Evolutionary conservation across 2,329 filamentous ascomycete species (phyloP).

Genomic region (Colletotrichum tropicale): DNA sequence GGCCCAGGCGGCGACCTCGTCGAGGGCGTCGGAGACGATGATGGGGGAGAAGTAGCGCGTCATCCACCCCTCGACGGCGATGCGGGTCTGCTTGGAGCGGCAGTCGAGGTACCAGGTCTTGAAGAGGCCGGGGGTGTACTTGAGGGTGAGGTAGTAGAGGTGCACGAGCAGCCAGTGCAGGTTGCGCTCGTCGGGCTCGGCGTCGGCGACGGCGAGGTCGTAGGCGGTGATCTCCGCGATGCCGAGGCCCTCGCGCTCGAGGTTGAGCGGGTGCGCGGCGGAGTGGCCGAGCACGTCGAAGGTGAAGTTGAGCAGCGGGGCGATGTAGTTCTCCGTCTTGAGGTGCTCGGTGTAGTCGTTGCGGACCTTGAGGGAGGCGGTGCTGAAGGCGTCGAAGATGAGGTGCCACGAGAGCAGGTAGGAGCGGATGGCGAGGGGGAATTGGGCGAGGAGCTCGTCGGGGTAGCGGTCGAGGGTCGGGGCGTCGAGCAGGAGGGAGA

Average conservation of each 20-base stretch:
- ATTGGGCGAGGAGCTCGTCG: constrained; percentile 68
- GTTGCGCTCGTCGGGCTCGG: constrained; percentile 71
- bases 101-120: constrained; percentile 86
- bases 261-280: constrained; percentile 73
- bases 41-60: constrained; percentile 79
- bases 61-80: constrained; percentile 84
- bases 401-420: constrained; percentile 92
- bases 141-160: constrained; percentile 82
- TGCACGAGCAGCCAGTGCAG: constrained; percentile 86
- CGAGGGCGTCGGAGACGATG: constrained; percentile 68
- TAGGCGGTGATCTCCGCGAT: constrained; percentile 60
- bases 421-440: constrained; percentile 73
- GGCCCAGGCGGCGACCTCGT: constrained; percentile 73
- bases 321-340: constrained; percentile 73
- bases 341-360: constrained; percentile 81
- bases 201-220: constrained; percentile 54
- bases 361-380: constrained; percentile 81
- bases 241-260: constrained; percentile 70
- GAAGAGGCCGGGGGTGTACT: constrained; percentile 77
- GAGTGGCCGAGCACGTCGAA: constrained; percentile 87
- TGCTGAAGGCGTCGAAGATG: constrained; percentile 83
- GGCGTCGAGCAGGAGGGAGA: constrained; percentile 82
- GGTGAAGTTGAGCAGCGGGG: constrained; percentile 75
- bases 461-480: constrained; percentile 73
- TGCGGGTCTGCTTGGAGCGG: constrained; percentile 79